A percentile compares a stretch with the other conserved stretches of the same genome.
phyloP scores from a whole-genome alignment of 2,329 filamentous ascomycete genomes.

The Ophiostoma angusticollis region DNA sequence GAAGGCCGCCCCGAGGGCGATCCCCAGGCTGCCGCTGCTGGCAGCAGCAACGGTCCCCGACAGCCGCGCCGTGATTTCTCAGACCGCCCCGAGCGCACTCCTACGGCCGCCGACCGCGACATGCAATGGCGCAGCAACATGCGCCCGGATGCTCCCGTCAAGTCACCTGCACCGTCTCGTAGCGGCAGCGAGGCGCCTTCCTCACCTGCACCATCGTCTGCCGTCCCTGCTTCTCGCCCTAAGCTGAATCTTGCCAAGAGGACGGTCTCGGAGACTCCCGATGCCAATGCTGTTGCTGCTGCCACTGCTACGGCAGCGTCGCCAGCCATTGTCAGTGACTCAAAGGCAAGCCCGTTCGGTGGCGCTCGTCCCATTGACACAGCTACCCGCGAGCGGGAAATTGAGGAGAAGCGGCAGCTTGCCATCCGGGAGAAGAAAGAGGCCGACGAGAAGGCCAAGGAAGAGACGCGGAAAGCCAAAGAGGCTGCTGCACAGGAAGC shows the following conservation, averaged over 20 bases:
- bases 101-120: slow-evolving; percentile 83
- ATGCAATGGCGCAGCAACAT: slow-evolving; percentile 87
- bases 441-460: slow-evolving; percentile 73
- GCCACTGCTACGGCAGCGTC: slow-evolving; percentile 30
- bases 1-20: slow-evolving; percentile 37
- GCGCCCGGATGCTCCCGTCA: slow-evolving; percentile 60
- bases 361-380: slow-evolving; percentile 91
- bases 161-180: slow-evolving; percentile 53
- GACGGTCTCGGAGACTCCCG: slow-evolving; percentile 64
- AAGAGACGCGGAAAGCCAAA: slow-evolving; percentile 53
- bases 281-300: slow-evolving; percentile 35
- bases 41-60: slow-evolving; percentile 51
- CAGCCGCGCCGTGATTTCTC: slow-evolving; percentile 67
- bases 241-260: slow-evolving; percentile 82
- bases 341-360: slow-evolving; percentile 88
- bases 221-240: slow-evolving; percentile 50
- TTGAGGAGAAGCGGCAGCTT: slow-evolving; percentile 75
- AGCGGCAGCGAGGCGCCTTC: slow-evolving; percentile 66
- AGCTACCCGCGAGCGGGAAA: slow-evolving; percentile 71
- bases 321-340: no score
- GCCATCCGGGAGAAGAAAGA: slow-evolving; percentile 72
- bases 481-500: slow-evolving; percentile 44
- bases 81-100: slow-evolving; percentile 52
- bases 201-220: slow-evolving; percentile 45
- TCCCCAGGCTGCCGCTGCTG: background rate